A percentile compares a stretch with the other conserved stretches of the same genome.
phyloP scores from a whole-genome alignment of 345 rosid genomes.

The Draba incana region DNA sequence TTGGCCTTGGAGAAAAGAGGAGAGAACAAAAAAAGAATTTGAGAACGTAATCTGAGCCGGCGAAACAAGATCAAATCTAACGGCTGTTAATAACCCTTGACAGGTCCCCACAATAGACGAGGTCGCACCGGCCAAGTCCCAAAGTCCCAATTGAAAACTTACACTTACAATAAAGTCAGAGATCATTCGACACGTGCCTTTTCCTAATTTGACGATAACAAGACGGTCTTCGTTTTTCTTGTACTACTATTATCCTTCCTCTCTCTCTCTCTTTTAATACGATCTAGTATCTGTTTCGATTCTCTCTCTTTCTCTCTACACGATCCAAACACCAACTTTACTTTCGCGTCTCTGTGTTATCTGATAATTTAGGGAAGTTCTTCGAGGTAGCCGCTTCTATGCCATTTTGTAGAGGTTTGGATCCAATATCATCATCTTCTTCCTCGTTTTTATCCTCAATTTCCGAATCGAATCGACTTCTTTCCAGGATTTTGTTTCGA shows the following conservation, averaged over 20 bases:
- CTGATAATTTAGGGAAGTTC: constrained; percentile 9
- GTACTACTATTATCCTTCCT: background rate
- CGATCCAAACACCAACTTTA: constrained; percentile 41
- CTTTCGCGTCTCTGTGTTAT: constrained; percentile 22
- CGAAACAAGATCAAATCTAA: background rate
- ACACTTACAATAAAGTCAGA: background rate
- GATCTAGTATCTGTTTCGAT: constrained; percentile 33
- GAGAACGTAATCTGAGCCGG: constrained; percentile 1
- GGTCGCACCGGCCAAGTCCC: constrained; percentile 34
- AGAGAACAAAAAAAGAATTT: no score
- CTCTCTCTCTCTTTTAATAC: constrained; percentile 30
- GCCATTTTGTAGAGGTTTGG: constrained; percentile 46
- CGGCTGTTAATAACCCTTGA: background rate
- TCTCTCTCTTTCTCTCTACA: background rate
- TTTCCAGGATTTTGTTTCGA: constrained; percentile 29
- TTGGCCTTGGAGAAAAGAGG: no score
- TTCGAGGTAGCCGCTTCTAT: constrained; percentile 26
- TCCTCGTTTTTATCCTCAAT: background rate
- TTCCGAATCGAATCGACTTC: background rate
- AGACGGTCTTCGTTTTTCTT: constrained; percentile 25
- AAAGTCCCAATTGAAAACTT: constrained; percentile 35
- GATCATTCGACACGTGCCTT: constrained; percentile 9
- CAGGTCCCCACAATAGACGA: constrained; percentile 20
- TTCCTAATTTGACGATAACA: background rate
- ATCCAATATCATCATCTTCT: constrained; percentile 17